Conservation (phyloP, 2,329 filamentous ascomycete genomes). For the Pestalotiopsis sp. region DNA sequence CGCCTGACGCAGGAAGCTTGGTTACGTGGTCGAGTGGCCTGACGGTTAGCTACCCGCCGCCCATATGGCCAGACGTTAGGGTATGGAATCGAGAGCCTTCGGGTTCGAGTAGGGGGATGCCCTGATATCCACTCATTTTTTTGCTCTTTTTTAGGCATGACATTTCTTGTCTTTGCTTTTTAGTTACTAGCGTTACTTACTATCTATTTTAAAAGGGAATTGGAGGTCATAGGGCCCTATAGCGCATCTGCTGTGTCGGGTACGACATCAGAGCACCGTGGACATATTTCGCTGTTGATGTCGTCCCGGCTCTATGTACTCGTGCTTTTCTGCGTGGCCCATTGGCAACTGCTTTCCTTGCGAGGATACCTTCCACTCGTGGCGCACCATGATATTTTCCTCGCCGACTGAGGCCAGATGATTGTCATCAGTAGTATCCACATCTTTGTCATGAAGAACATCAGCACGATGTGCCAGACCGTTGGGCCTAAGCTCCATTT, state of each 20-base stretch:
- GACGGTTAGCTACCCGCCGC: no score
- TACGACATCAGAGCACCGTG: no score
- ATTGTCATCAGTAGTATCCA: background rate
- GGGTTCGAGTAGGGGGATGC: background rate
- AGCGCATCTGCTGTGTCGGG: no score
- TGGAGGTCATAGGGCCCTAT: no score
- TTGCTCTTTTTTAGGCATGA: background rate
- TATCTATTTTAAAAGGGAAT: no score
- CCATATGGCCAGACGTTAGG: no score
- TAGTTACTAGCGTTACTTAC: no score
- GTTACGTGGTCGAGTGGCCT: no score
- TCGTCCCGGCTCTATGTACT: background rate
- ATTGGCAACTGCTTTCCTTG: background rate
- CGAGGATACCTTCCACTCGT: background rate
- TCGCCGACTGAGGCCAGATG: background rate
- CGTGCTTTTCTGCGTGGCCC: no score
- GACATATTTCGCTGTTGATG: no score
- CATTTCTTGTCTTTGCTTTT: no score
- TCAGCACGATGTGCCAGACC: background rate
- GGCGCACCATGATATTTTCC: background rate
- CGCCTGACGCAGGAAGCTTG: no score
- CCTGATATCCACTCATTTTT: background rate
- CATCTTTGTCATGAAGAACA: background rate
- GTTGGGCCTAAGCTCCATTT: background rate
- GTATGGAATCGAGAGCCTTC: background rate